A percentile compares a stretch with the other conserved stretches of the same genome.
Evolutionary conservation across 176 grass and related monocot species (phyloP).

Genomic region (Triticum urartu): DNA sequence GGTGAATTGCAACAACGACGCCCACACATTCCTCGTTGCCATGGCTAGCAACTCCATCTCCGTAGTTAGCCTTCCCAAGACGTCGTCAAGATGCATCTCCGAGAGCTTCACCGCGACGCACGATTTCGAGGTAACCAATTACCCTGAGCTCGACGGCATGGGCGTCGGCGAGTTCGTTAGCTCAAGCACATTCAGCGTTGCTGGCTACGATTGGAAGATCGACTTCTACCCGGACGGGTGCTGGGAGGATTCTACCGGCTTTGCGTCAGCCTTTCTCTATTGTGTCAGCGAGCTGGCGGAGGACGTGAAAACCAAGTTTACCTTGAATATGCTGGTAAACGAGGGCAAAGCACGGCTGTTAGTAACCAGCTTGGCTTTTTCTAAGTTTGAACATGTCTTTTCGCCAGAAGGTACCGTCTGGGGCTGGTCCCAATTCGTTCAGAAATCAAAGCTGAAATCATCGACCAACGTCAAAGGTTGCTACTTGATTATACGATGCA

Average conservation of each 20-base stretch:
- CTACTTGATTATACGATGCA: not conserved
- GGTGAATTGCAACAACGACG: no score
- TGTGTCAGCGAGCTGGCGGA: not conserved
- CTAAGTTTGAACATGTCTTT: not conserved
- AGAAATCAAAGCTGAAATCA: not conserved
- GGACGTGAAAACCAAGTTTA: not conserved
- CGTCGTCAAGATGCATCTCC: not conserved
- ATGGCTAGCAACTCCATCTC: not conserved
- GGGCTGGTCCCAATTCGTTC: not conserved
- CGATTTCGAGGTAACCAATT: not conserved
- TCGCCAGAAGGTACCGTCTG: rapidly evolving
- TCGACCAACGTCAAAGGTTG: no score
- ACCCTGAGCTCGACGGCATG: not conserved
- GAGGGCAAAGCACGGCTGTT: not conserved
- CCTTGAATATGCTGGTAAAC: not conserved
- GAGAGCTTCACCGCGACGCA: not conserved
- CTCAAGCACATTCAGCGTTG: not conserved
- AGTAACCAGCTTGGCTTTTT: no score
- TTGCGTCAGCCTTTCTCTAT: not conserved
- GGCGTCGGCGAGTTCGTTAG: not conserved
- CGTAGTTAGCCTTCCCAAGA: not conserved
- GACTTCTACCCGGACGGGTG: not conserved
- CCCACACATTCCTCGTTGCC: not conserved
- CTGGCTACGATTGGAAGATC: not conserved
- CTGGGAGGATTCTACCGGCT: no score